Base-by-base conservation (phyloP, 1,284 basidiomycete genomes). In the Pseudozyma hubeiensis region DNA sequence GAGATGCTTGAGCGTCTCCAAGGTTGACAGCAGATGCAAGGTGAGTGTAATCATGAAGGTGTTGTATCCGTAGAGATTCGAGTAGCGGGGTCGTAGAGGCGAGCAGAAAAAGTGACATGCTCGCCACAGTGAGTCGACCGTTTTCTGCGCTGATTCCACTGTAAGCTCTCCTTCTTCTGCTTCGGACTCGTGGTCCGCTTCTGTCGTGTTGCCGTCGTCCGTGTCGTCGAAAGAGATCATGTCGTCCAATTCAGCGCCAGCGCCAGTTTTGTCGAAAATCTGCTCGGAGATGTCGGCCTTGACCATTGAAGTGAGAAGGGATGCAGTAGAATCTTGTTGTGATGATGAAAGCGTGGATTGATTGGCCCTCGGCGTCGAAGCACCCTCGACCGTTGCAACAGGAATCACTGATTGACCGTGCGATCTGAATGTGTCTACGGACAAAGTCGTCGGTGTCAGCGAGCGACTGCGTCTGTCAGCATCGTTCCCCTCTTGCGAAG, bases 31-130 rank as follows among this genome's bases (percentile, higher is more conserved):
- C 17, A 64, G 31, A 31, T 70, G 62, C 16, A 64, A 30, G 2
- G 29, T 39, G 10, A 70, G 54, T 4, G 67, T 70, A 34, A 70
- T 60, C 57, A 70, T 61, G 33, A 70, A 70, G 2, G 67, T 70
- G 58, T 70, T 70, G 62, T 70, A 70, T 2, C 67, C 67, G 50
- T 64, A 70, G 14, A 64, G 41, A 24, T 64, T 63, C 9, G 57
- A 56, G 48, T 64, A 70, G 5, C 62, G 49, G 1, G 57, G 46
- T 7, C 67, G 57, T 0, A 11, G 40, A 13, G 67, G 49, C 5
- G 67, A 70, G 16, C 48, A 56, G 35, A 70, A 70, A 30, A 64
- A 70, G n/a, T 48, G 43, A 30, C 55, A 63, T 0, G 67, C 61
- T 44, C 47, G 54, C 62, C 62, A 70, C 8, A 70, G 46, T 2